Base-by-base conservation (phyloP, 169 alveolate genomes). In the Eimeria necatrix region DNA sequence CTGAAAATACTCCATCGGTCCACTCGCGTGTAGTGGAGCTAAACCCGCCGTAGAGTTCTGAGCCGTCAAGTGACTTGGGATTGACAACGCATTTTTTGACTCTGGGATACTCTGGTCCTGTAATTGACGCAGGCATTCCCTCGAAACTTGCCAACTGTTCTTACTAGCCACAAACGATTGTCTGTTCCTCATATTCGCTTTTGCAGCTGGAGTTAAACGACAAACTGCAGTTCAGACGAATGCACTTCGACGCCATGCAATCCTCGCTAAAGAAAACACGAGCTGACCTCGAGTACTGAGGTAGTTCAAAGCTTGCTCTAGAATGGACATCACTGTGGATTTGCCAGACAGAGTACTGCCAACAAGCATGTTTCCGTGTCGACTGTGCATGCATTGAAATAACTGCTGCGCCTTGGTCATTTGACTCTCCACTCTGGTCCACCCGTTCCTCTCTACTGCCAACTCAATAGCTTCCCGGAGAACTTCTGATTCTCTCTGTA, bases 311-410 rank as follows among this genome's bases (percentile, higher is more conserved):
- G 97, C 97, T 95, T 95, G 92, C 73, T 96, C 91, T 95, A 96
- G 97, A 53, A 98, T 80, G 61, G 97, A 96, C 98, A 98, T 96
- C 73, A 97, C 97, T 26, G 98, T 97, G 46, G 97, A 96, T 96
- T 99, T 99, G 41, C 99, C 99, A 41, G 99, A 97, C 22, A 99
- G 99, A 51, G 99, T 98, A 80, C 98, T 99, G 7, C 99, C 99
- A 53, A 99, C 99, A 97, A 99, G 94, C 99, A 98, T 98, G 24
- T 98, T 98, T 80, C 99, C 99, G 95, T 99, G 99, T 91, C 99
- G 99, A 68, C 99, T 97, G 95, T 98, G 98, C 97, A 98, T 98
- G 85, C 99, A 98, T 95, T 98, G 98, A 96, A 97, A 98, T 85
- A 98, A 96, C 98, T 64, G 98, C 94, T 93, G 95, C 78, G 95